Evolutionary conservation across 1,284 basidiomycete species (phyloP).

Genomic region (Cutaneotrichosporon arboriforme): DNA sequence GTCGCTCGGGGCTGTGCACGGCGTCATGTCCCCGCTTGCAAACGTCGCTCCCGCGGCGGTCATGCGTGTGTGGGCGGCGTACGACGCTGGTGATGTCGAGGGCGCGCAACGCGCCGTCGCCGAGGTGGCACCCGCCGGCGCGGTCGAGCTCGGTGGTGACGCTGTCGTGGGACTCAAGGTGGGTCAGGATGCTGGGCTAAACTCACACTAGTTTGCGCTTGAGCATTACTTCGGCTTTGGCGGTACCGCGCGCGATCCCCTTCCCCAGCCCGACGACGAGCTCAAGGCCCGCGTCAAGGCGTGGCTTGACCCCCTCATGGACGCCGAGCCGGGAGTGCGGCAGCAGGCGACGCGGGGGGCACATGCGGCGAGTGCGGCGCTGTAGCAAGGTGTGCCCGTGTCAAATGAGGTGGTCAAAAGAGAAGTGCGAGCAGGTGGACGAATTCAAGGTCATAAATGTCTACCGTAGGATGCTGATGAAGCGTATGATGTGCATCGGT

Average conservation of each 20-base stretch:
- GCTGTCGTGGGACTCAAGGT: background rate
- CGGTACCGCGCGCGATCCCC: background rate
- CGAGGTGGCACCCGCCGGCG: background rate
- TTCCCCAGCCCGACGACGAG: background rate
- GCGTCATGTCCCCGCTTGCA: background rate
- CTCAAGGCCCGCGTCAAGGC: background rate
- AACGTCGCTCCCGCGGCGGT: background rate
- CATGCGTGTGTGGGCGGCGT: background rate
- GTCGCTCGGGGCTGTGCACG: background rate
- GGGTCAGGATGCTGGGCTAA: background rate
- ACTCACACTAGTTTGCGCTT: background rate
- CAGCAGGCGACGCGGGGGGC: background rate
- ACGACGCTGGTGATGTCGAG: background rate
- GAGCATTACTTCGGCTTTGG: background rate
- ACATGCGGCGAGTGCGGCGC: no score
- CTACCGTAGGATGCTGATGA: no score
- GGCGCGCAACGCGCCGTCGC: background rate
- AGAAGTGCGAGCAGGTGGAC: no score
- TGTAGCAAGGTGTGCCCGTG: no score
- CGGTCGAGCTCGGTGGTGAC: background rate
- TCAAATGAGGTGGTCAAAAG: no score
- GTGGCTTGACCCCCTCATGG: background rate
- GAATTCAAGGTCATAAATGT: no score
- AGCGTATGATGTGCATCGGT: no score
- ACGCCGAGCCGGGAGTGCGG: background rate